These are phyloP conservation scores for Chalciporus sp. DNA, from an alignment of 1,284 basidiomycete genomes.

Conservation along the genomic window DNA sequence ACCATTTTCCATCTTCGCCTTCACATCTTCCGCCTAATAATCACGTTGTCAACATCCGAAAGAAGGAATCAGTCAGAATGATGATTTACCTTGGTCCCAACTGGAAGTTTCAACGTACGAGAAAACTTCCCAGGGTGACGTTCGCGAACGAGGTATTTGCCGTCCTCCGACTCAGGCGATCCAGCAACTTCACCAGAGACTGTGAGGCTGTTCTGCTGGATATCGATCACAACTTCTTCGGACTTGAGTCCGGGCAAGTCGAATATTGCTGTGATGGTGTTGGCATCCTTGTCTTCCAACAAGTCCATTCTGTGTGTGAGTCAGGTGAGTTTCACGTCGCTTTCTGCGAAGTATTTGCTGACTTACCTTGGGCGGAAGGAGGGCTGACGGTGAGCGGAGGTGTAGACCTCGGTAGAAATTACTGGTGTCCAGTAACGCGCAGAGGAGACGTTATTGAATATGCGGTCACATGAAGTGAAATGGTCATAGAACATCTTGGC, in stretches of 20 bases:
- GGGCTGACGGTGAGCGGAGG: not conserved
- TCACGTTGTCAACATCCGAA: not conserved
- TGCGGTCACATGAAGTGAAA: constrained; percentile 47
- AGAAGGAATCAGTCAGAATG: not conserved
- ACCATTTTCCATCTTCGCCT: constrained; percentile 24
- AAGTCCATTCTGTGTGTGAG: constrained; percentile 38
- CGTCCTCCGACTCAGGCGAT: constrained; percentile 30
- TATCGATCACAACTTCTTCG: not conserved
- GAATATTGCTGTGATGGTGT: not conserved
- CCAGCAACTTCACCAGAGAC: constrained; percentile 8
- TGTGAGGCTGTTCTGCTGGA: not conserved
- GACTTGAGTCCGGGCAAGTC: not conserved
- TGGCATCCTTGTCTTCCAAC: constrained; percentile 37
- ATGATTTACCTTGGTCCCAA: constrained; percentile 36
- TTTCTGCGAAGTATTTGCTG: not conserved
- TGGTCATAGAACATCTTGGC: constrained; percentile 38
- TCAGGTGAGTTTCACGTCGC: constrained; percentile 32
- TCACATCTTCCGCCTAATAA: constrained; percentile 12
- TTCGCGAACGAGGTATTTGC: constrained; percentile 40
- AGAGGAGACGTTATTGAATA: constrained; percentile 45
- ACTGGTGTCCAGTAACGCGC: constrained; percentile 16
- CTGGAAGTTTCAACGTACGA: constrained; percentile 38
- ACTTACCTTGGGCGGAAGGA: not conserved
- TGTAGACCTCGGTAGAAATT: not conserved
- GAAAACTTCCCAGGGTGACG: constrained; percentile 39